A percentile compares a stretch with the other conserved stretches of the same genome.
Evolutionary conservation across 2,329 filamentous ascomycete species (phyloP).

Genomic region (Clonostachys rhizophaga): DNA sequence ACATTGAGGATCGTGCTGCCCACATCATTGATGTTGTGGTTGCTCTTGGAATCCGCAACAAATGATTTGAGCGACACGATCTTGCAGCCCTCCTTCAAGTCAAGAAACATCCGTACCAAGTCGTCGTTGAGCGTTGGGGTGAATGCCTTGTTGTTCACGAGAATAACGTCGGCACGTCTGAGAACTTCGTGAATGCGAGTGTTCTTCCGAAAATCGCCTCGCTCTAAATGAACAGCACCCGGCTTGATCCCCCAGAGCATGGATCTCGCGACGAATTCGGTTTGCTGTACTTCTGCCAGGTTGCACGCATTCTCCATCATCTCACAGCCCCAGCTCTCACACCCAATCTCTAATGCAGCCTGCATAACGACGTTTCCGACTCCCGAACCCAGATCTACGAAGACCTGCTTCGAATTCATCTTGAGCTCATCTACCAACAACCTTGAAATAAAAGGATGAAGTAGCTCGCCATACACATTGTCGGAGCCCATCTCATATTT

Average conservation of each 20-base stretch:
- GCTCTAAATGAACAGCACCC: conserved; percentile 73
- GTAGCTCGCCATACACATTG: conserved; percentile 91
- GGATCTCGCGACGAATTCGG: conserved; percentile 81
- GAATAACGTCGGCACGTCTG: conserved; percentile 84
- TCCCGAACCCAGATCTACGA: conserved; percentile 91
- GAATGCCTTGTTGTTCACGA: conserved; percentile 98
- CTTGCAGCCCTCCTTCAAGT: conserved; percentile 84
- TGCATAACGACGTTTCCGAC: conserved; percentile 96
- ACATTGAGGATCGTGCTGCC: conserved; percentile 79
- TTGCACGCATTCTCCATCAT: conserved; percentile 89
- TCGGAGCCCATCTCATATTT: conserved; percentile 88
- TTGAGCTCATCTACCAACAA: conserved; percentile 73
- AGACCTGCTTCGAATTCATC: conserved; percentile 79
- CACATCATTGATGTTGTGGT: conserved; percentile 72
- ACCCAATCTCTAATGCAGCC: conserved; percentile 87
- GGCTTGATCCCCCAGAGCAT: conserved; percentile 83
- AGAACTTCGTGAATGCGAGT: conserved; percentile 66
- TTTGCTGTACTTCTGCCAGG: conserved; percentile 73
- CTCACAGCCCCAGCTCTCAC: conserved; percentile 94
- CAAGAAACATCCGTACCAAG: conserved; percentile 84
- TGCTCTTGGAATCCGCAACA: conserved; percentile 73
- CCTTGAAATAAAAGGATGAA: conserved; percentile 76
- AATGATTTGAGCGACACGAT: conserved; percentile 93
- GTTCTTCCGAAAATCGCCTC: conserved; percentile 80
- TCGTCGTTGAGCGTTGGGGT: conserved; percentile 80